Base-by-base conservation (phyloP, 495 filamentous ascomycete genomes). In the Cairneyella variabilis region DNA sequence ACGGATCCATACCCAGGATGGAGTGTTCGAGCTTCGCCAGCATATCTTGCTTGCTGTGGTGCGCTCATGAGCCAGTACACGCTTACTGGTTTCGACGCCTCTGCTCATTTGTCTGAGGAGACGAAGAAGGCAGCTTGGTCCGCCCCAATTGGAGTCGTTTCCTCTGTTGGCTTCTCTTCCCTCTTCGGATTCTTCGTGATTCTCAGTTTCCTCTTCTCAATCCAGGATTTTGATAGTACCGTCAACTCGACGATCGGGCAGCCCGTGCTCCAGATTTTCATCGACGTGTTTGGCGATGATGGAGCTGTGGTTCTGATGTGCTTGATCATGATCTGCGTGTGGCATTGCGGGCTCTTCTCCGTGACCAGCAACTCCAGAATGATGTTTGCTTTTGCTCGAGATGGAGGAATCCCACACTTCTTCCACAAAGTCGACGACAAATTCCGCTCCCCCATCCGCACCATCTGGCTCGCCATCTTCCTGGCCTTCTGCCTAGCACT, bases 151-250 rank as follows among this genome's bases (percentile, higher is more conserved):
- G 82, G 82, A 10, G 81, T 85, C 0, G 67, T 85, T 8, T 76
- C 73, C 28, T 81, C 77, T 12, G 78, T 84, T 17, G 76, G 75
- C 2, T 74, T 79, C 60, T 79, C 76, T 9, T 69, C 79, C 9
- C 39, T 85, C 25, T 83, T 83, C 60, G 82, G 83, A 17, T 84
- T 85, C 63, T 83, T 85, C 58, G 78, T 84, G 17, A 54, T 85
- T 20, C 64, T 83, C 38, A 69, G 72, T 26, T 74, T 81, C 52
- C 60, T 83, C 17, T 83, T 83, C 62, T 80, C 76, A 14, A 79
- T 83, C 44, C 79, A 83, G 57, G 70, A 82, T 56, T 80, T 79
- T 48, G 68, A 73, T 2, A 30, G 17, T 0, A 78, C 75, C 0
- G 53, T 82, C 11, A 49, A 50, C 45, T 71, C 67, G 26, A 22